Percentiles rank a stretch among this genome's conserved stretches.
Evolutionary conservation across 169 alveolate genomes (phyloP).

Genomic region (Babesia gibsoni): DNA sequence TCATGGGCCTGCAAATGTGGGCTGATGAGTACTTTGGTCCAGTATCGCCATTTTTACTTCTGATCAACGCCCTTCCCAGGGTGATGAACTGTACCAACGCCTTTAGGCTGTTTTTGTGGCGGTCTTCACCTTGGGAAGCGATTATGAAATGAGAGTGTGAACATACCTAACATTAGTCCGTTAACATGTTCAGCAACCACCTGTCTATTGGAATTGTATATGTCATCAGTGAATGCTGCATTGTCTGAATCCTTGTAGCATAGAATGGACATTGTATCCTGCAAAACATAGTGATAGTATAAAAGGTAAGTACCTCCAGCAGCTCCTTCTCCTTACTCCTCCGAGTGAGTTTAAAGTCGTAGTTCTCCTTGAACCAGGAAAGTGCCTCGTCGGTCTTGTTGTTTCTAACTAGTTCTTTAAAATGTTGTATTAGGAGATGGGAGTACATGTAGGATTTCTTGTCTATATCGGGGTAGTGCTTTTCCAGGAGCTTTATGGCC

Average conservation of each 20-base stretch:
- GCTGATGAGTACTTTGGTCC: constrained; percentile 2
- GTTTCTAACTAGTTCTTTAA: not conserved
- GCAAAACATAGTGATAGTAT: not conserved
- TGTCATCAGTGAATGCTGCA: not conserved
- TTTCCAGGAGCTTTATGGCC: not conserved
- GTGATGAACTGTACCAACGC: constrained; percentile 10
- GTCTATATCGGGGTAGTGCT: not conserved
- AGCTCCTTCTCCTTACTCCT: not conserved
- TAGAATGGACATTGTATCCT: constrained; percentile 9
- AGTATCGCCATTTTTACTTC: not conserved
- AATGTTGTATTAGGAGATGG: constrained; percentile 13
- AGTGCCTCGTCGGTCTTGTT: constrained; percentile 4
- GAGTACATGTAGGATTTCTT: not conserved
- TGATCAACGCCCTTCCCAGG: not conserved
- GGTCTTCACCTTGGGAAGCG: constrained; percentile 3
- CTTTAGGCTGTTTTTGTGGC: constrained; percentile 2
- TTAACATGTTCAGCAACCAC: constrained; percentile 5
- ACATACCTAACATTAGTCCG: constrained; percentile 9
- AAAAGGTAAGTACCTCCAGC: constrained; percentile 8
- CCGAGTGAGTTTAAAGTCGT: not conserved
- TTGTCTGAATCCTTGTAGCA: not conserved
- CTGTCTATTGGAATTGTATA: not conserved
- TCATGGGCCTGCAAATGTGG: not conserved
- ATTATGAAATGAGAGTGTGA: not conserved
- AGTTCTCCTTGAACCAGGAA: constrained; percentile 21